Base-by-base conservation (phyloP, 306 rosid species). In the Rosa lucieae region DNA sequence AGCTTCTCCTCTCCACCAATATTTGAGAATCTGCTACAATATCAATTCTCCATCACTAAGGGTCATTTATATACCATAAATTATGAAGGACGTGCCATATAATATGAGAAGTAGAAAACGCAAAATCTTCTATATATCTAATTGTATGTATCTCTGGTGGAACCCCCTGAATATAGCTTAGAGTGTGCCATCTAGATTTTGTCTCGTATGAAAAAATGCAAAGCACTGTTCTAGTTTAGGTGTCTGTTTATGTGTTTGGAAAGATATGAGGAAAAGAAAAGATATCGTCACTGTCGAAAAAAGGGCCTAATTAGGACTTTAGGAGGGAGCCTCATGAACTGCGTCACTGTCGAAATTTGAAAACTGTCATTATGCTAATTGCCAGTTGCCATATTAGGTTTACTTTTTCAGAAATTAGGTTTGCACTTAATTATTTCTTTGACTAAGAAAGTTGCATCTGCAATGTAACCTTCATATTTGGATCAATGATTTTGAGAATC, bases 401-500 rank as follows among this genome's bases (percentile, higher is more conserved):
- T 2, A 8, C 62, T 55, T 53, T 58, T 13, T 10, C 63, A 11
- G 23, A 58, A 7, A n/a, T 21, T 58, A 63, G 40, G 69, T 63
- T 63, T 32, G 43, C 43, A 32, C 69, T 32, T 32, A 63, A 63
- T 63, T 56, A 18, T 78, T 56, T 68, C 4, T 40, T 69, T 11
- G 79, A 71, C 42, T 42, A 20, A 48, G 4, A 76, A 42, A 17
- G 37, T 14, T 42, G 37, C 48, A 67, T 63, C 37, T 29, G 42
- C 72, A 37, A 83, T 43, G 53, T 53, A 39, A 79, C 67, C 66
- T 72, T n/a, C 59, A 48, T 51, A 49, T 15, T 73, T n/a, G 37
- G 71, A 32, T 65, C 32, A 23, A n/a, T 59, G 66, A 23, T n/a
- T 58, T 7, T n/a, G 32, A 21, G 2, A 58, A 7, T 55, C 62